Percentiles rank a stretch among this genome's conserved stretches.
phyloP scores from a whole-genome alignment of 192 early-diverging fungal species.

The Entophlyctis luteolus region DNA sequence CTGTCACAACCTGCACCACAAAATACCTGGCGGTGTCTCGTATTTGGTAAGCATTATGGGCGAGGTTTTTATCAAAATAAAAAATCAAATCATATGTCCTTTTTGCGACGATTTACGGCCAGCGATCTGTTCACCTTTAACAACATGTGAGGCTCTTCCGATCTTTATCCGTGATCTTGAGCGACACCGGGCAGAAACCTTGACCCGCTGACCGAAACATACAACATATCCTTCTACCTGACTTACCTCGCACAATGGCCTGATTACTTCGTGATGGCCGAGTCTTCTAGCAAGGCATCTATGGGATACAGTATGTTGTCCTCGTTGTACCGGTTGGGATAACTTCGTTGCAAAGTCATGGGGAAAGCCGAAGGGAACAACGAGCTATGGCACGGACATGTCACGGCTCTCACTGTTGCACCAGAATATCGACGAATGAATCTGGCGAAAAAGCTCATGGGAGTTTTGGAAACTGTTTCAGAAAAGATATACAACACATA shows the following conservation, averaged over 20 bases:
- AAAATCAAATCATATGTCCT: constrained; percentile 14
- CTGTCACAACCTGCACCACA: no score
- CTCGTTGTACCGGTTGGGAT: background rate
- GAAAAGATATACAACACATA: constrained; percentile 85
- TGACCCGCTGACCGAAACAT: constrained; percentile 94
- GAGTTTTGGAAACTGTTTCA: constrained; percentile 81
- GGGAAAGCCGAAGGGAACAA: constrained; percentile 90
- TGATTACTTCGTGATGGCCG: constrained; percentile 82
- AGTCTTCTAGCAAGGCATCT: constrained; percentile 58
- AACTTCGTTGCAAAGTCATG: constrained; percentile 63
- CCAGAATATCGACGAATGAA: constrained; percentile 92
- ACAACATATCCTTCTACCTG: constrained; percentile 91
- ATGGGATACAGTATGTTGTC: constrained; percentile 80
- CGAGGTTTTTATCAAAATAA: no score
- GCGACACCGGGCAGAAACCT: constrained; percentile 64
- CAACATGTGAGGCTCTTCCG: constrained; percentile 62
- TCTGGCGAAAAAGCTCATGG: constrained; percentile 85
- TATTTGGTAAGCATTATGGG: no score
- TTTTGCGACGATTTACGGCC: constrained; percentile 66
- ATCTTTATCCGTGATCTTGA: background rate
- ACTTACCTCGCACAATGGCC: constrained; percentile 91
- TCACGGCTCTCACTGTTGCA: constrained; percentile 93
- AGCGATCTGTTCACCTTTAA: constrained; percentile 94
- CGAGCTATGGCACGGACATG: constrained; percentile 95
- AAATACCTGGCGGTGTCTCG: no score